Percentiles rank a stretch among this genome's conserved stretches.
Conservation (phyloP, 805 yeast genomes). For the Priceomyces fermenticarens region DNA sequence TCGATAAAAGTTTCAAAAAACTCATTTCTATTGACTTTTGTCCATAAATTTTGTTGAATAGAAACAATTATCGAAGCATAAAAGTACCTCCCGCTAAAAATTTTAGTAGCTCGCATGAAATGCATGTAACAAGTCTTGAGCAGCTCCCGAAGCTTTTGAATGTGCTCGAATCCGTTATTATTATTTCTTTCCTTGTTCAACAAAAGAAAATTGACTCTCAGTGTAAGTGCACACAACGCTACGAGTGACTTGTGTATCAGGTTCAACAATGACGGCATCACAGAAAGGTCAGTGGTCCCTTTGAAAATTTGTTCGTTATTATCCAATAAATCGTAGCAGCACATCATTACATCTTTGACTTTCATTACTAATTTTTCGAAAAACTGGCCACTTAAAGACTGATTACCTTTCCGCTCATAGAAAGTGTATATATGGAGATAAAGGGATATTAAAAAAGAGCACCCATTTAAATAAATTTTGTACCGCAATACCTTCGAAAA, state of each 20-base stretch:
- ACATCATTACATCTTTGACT: background rate
- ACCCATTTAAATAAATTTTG: conserved; percentile 14
- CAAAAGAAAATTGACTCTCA: background rate
- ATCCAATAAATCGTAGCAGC: background rate
- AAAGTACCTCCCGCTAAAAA: no score
- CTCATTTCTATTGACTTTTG: no score
- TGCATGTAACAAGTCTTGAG: no score
- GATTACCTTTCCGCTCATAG: conserved; percentile 28
- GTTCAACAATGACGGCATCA: background rate
- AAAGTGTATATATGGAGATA: conserved; percentile 34
- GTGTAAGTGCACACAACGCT: background rate
- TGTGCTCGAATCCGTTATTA: no score
- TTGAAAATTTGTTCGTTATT: background rate
- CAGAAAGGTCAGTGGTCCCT: background rate
- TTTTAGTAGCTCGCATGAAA: no score
- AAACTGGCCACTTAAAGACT: conserved; percentile 28
- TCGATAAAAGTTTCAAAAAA: no score
- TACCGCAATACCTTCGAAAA: no score
- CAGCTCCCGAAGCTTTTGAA: no score
- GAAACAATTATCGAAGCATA: no score
- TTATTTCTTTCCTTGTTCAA: no score
- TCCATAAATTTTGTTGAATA: no score
- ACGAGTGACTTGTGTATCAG: background rate
- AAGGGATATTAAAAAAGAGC: conserved; percentile 22
- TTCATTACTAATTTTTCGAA: conserved; percentile 20